Conservation (phyloP, 2,329 filamentous ascomycete genomes). For the Penicillium sp. region DNA sequence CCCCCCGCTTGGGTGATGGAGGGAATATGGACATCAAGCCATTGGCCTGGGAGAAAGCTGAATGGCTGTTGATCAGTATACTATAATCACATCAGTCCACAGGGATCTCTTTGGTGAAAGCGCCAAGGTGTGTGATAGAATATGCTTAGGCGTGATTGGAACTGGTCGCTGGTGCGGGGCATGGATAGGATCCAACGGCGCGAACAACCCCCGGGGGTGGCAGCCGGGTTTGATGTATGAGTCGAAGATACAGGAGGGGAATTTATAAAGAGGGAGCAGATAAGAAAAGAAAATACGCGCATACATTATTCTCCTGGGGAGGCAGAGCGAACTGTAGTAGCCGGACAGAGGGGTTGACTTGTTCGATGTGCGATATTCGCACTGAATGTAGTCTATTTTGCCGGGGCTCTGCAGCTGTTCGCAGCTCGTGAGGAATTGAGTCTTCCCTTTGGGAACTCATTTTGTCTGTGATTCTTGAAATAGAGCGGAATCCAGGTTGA, state of each 20-base stretch:
- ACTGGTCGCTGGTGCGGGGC: background rate
- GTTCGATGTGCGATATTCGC: conserved; percentile 58
- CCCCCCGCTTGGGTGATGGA: conserved; percentile 69
- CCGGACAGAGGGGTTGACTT: conserved; percentile 66
- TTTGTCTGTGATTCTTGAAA: conserved; percentile 7
- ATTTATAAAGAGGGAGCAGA: background rate
- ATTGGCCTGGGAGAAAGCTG: conserved; percentile 79
- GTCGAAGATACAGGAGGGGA: background rate
- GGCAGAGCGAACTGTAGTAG: conserved; percentile 65
- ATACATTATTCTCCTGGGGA: conserved; percentile 51
- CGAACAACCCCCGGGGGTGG: background rate
- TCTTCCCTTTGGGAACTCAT: conserved; percentile 36
- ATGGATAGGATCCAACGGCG: background rate
- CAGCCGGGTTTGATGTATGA: background rate
- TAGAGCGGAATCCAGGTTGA: background rate
- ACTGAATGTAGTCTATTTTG: conserved; percentile 64
- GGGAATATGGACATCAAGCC: conserved; percentile 80
- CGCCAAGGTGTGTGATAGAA: background rate
- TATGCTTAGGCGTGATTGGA: background rate
- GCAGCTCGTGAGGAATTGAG: conserved; percentile 60
- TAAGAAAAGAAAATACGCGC: conserved; percentile 1
- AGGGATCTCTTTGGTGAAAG: background rate
- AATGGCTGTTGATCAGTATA: conserved; percentile 29
- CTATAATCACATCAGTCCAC: conserved; percentile 10
- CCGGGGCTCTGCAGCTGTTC: conserved; percentile 72